Evolutionary conservation across 306 rosid species (phyloP).

Genomic region (Cicer arietinum): DNA sequence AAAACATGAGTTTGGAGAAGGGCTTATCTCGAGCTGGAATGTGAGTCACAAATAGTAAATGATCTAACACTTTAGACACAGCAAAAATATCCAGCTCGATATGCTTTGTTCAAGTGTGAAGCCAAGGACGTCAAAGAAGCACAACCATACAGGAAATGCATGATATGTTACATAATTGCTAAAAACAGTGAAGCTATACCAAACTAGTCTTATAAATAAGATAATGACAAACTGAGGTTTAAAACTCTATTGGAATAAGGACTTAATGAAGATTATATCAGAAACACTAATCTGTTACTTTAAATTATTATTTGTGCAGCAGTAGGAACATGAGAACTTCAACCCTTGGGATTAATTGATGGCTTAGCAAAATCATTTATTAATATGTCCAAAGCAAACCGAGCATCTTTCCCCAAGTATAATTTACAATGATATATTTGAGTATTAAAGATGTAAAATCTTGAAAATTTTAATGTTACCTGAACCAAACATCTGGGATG

Average conservation of each 20-base stretch:
- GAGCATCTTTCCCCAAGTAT: conserved; percentile 27
- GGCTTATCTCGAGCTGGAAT: conserved; percentile 16
- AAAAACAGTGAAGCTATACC: not conserved
- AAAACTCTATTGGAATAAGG: conserved; percentile 35
- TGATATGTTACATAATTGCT: conserved; percentile 26
- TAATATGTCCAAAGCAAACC: conserved; percentile 4
- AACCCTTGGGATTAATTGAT: conserved; percentile 21
- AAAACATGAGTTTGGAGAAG: conserved; percentile 12
- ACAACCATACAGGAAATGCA: conserved; percentile 24
- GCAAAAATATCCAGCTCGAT: not conserved
- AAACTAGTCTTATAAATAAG: conserved; percentile 16
- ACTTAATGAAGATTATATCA: conserved; percentile 16
- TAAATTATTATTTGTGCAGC: conserved; percentile 19
- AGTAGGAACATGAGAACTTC: conserved; percentile 29
- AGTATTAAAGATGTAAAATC: conserved; percentile 23
- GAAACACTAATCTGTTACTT: conserved; percentile 26
- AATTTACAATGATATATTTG: conserved; percentile 14
- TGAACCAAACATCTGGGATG: conserved; percentile 80
- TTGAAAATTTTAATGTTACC: conserved; percentile 55
- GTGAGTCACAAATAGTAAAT: not conserved
- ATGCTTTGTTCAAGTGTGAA: not conserved
- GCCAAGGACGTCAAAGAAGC: conserved; percentile 4
- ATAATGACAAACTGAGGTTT: conserved; percentile 25
- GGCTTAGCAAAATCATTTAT: conserved; percentile 17
- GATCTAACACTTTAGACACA: not conserved